Base-by-base conservation (phyloP, 2,329 filamentous ascomycete species). In the Fusarium brevicatenulatum region DNA sequence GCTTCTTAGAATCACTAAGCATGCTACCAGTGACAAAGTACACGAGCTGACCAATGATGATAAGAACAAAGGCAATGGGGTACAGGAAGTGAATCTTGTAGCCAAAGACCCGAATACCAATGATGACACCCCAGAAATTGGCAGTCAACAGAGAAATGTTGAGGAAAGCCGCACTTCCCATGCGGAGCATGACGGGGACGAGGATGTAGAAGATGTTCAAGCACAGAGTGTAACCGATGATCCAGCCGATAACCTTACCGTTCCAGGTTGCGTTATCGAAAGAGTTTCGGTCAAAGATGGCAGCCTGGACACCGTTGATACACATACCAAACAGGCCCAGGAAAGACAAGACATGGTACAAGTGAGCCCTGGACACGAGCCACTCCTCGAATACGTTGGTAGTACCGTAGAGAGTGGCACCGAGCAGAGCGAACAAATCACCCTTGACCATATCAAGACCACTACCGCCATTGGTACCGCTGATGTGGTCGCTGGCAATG, bases 121-220 rank as follows among this genome's bases (percentile, higher is more conserved):
- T 95, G 75, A 97, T 92, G 70, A 97, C 92, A 73, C 95, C 95
- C 96, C 96, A 99, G 85, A 98, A 98, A 84, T 97, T 98, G 77
- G 91, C 94, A 5, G 96, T 98, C 68, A 99, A 86, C 73, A 99
- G 86, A 12, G 93, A 95, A 78, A 98, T 97, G 83, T 99, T 97
- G 86, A 98, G 97, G 84, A 99, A 98, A 25, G 95, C 95, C 6
- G 96, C 96, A 21, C 90, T 93, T 34, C 93, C 93, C 85, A 98
- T 92, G 73, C 96, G 93, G 83, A 98, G 91, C 71, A 99, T 88
- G 61, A 98, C 84, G 1, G 96, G 96, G 0, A 93, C 95, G 7
- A 96, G 86, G 12, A 91, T 91, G 86, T 99, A 99, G 84, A 99
- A 99, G 67, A 96, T 84, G 60, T 88, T 86, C 28, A 99, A 87